Percentiles rank a stretch among this genome's conserved stretches.
Evolutionary conservation across 2,329 filamentous ascomycete genomes (phyloP).

Genomic region (Orbilia brochopaga): DNA sequence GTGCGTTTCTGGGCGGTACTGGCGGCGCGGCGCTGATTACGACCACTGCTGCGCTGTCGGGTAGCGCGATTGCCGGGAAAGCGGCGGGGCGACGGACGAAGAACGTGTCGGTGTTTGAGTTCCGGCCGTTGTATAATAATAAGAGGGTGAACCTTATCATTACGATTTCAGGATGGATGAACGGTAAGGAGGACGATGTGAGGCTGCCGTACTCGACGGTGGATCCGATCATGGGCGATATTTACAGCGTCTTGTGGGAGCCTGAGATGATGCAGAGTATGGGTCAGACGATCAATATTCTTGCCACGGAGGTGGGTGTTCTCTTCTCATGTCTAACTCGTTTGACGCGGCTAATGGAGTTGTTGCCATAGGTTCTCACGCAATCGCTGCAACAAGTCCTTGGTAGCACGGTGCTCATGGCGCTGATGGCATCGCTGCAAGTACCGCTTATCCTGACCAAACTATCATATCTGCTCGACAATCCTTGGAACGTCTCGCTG

Average conservation of each 20-base stretch:
- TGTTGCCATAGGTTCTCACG: conserved; percentile 71
- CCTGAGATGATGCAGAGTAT: conserved; percentile 97
- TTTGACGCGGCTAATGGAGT: not conserved
- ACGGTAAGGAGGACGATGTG: conserved; percentile 94
- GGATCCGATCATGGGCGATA: conserved; percentile 95
- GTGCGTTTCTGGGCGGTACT: conserved; percentile 85
- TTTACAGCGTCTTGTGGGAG: conserved; percentile 97
- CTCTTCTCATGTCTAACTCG: conserved; percentile 61
- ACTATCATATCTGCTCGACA: conserved; percentile 73
- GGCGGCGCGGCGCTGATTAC: conserved; percentile 95
- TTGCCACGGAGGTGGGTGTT: conserved; percentile 85
- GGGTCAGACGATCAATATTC: conserved; percentile 97
- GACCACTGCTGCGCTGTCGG: conserved; percentile 82
- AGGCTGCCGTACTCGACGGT: conserved; percentile 94
- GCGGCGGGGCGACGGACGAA: conserved; percentile 88
- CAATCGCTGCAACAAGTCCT: conserved; percentile 76
- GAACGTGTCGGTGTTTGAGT: conserved; percentile 94
- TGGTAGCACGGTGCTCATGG: conserved; percentile 76
- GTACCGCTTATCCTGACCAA: conserved; percentile 71
- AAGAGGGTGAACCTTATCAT: conserved; percentile 95
- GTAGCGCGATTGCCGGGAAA: conserved; percentile 81
- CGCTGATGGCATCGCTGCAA: conserved; percentile 70
- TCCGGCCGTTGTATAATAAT: conserved; percentile 94
- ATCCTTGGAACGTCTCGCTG: conserved; percentile 78
- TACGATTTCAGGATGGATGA: conserved; percentile 97